Base-by-base conservation (phyloP, 164 flowering plant species). In the Nymphaea thermarum region DNA sequence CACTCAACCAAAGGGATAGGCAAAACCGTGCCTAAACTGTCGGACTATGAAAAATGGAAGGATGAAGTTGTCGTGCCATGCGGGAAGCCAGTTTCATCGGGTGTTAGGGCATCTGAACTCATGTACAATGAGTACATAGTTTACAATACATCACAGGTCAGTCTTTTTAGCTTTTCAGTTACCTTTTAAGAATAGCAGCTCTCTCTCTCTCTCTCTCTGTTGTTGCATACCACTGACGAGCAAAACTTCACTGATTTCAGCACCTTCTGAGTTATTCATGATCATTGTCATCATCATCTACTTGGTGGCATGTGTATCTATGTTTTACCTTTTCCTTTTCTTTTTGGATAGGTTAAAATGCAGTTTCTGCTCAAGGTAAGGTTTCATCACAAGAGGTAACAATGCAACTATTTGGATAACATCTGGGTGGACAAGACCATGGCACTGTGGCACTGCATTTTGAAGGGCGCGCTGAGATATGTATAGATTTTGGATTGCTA, bases 1-100 rank as follows among this genome's bases (percentile, higher is more conserved):
- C 94, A 95, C 77, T 92, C 99, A 14, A 92, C 96, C 61, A 92
- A 94, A 82, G 98, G 99, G 55, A 84, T 92, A 57, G 97, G 98
- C 67, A 87, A 85, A 82, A 88, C 76, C 65, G 75, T 81, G 69
- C 99, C 99, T 67, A 73, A 76, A 60, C 82, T 77, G 67, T 83
- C 91, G 25, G 96, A 85, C 15, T 78, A 73, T 73, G 83, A 80
- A 43, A 85, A 82, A 74, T 95, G 99, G 99, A 82, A 72, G 76
- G 85, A 92, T 66, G 87, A 83, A 55, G 86, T 92, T 45, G 79
- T 82, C n/a, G 96, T 95, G 45, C 98, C 98, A 45, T 90, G 97
- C 79, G 99, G 99, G 25, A 81, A 84, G 74, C 98, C 97, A 2
- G 88, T 92, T 60, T 16, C 82, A 15, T 90, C 97, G 3, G 83